Percentiles rank a stretch among this genome's conserved stretches.
Conservation (phyloP, 805 yeast genomes). For the Schwanniomyces vanrijiae region DNA sequence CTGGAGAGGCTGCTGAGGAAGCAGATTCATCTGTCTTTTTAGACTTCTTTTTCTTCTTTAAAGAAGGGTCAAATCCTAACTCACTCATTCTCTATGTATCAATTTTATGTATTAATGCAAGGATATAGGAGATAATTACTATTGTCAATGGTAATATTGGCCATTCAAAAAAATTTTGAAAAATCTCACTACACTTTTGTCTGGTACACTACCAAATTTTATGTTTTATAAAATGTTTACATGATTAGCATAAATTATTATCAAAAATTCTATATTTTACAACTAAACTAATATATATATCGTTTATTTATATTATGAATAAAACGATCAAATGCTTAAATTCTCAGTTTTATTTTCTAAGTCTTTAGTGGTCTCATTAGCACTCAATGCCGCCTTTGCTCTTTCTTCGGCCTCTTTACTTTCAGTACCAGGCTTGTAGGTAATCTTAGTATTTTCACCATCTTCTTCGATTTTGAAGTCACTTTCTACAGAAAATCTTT, state of each 20-base stretch:
- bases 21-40: conserved; percentile 40
- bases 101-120: background rate
- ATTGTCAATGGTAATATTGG: background rate
- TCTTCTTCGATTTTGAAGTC: conserved; percentile 45
- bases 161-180: conserved; percentile 1
- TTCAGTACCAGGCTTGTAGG: conserved; percentile 44
- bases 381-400: conserved; percentile 34
- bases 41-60: conserved; percentile 78
- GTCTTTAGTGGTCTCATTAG: conserved; percentile 51
- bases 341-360: conserved; percentile 25
- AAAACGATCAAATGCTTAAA: conserved; percentile 17
- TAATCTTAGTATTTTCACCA: conserved; percentile 42
- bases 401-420: conserved; percentile 41
- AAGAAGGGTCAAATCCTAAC: conserved; percentile 70
- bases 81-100: conserved; percentile 35
- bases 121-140: conserved; percentile 1
- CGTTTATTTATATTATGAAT: background rate
- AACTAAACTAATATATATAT: background rate
- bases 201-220: background rate
- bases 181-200: background rate
- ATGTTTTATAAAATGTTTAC: background rate
- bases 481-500: conserved; percentile 67
- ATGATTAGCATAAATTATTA: background rate
- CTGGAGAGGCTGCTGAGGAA: conserved; percentile 20
- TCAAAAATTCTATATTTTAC: background rate